phyloP scores from a whole-genome alignment of 495 filamentous ascomycete genomes.

The Talaromyces ruber region DNA sequence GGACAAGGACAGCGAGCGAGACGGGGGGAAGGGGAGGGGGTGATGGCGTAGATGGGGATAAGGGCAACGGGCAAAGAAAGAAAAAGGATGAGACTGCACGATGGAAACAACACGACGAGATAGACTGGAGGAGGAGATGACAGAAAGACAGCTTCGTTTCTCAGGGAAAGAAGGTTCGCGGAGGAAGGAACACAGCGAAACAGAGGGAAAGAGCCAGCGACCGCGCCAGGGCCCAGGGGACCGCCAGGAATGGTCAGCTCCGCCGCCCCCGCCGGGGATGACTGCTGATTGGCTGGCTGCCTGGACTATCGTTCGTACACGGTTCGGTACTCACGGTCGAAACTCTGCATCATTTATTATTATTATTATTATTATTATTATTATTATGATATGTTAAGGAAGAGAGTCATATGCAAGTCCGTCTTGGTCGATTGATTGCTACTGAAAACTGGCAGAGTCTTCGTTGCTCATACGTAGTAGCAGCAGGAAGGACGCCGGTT shows the following conservation, averaged over 20 bases:
- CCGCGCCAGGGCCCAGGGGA: slow-evolving; percentile 2
- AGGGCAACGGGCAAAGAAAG: slow-evolving; percentile 4
- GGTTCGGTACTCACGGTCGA: too few species aligned
- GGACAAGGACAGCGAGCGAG: background rate
- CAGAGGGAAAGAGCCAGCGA: slow-evolving; percentile 5
- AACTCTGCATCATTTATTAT: too few species aligned
- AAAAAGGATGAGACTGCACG: slow-evolving; percentile 12
- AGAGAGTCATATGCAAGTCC: too few species aligned
- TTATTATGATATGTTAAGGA: too few species aligned
- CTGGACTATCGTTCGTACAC: too few species aligned
- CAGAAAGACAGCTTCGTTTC: slow-evolving; percentile 1
- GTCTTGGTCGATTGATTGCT: too few species aligned
- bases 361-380: too few species aligned
- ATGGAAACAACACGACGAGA: slow-evolving; percentile 1
- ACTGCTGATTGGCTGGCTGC: background rate
- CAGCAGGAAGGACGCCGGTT: background rate
- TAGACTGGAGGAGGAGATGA: slow-evolving; percentile 11
- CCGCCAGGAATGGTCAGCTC: background rate
- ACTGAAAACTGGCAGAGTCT: too few species aligned
- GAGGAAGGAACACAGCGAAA: slow-evolving; percentile 8
- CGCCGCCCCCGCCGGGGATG: too few species aligned
- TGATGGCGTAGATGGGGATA: slow-evolving; percentile 6
- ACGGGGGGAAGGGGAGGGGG: background rate
- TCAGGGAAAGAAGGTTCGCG: slow-evolving; percentile 2
- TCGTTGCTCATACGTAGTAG: too few species aligned